Evolutionary conservation across 768 basidiomycete genomes (phyloP), one percentile per base, ranked within the genome.

Genomic region (Strobilomyces dryophilus): DNA sequence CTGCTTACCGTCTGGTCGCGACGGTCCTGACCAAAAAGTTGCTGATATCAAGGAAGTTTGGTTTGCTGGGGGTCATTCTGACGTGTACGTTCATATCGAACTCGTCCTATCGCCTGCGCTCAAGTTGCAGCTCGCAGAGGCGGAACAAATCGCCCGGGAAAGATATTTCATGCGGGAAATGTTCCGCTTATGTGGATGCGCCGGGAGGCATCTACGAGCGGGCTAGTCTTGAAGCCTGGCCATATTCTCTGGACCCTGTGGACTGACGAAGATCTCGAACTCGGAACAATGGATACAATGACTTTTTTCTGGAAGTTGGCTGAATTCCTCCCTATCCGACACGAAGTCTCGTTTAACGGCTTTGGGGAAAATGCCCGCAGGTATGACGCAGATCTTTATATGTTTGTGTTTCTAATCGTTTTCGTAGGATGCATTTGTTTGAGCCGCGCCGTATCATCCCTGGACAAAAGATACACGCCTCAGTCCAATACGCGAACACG

Each of bases 101-200:
- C n/a, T 34, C 7, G 2, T 34, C 31, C 11, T 42, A 32, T 12
- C n/a, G 21, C 40, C 12, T 8, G 20, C 5, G 12, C 52, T 47
- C 31, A 47, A 9, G 18, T 5, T 3, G 5, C 10, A 35, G n/a
- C 21, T 26, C 35, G 39, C 26, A 52, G 52, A 10, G 52, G 52
- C 27, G 52, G 52, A n/a, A 52, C 5, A 12, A 41, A 52, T 41
- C 52, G 45, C 24, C 52, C 45, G 1, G 52, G 52, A 20, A 41
- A 42, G 31, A 14, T n/a, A 10, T 52, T 47, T 18, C 52, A 47
- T 27, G 45, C 52, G 12, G 52, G 52, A 35, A 52, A 52, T 27
- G 52, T 52, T 40, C 26, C 52, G 1, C 52, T 52, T 27, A 47
- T 52, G 52, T 52, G 52, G 52, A 52, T 52, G 52, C 37, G 45